Evolutionary conservation across 495 filamentous ascomycete genomes (phyloP).

Genomic region (Aspergillus baeticus): DNA sequence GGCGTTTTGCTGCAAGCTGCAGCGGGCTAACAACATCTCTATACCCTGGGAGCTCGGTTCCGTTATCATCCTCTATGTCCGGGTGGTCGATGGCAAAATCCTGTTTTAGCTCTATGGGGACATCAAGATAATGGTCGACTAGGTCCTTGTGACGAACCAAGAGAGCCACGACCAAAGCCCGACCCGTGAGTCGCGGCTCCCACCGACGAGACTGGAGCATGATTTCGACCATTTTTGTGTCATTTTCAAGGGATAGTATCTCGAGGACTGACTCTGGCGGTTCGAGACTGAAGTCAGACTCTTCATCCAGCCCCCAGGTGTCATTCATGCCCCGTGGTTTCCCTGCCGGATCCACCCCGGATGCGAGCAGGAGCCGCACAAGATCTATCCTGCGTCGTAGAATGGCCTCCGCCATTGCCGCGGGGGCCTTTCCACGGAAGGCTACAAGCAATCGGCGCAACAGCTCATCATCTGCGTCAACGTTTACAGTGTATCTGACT

Average conservation of each 20-base stretch:
- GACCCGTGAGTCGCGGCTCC: not conserved
- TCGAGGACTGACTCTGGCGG: not conserved
- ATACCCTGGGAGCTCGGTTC: not conserved
- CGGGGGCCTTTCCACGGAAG: not conserved
- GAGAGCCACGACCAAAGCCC: not conserved
- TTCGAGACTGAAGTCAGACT: not conserved
- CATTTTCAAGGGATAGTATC: not conserved
- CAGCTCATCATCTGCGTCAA: not conserved
- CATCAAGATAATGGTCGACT: not conserved
- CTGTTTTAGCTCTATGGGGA: not conserved
- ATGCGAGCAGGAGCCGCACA: not conserved
- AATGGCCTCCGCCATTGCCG: not conserved
- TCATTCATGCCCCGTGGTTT: not conserved
- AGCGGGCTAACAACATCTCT: not conserved
- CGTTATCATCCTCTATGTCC: not conserved
- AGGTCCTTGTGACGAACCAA: not conserved
- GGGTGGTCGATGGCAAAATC: not conserved
- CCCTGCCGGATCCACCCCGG: not conserved
- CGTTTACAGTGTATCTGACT: not conserved
- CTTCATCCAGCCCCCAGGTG: not conserved
- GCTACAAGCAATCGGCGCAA: not conserved
- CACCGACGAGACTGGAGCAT: not conserved
- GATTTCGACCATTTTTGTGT: not conserved
- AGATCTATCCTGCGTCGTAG: not conserved
- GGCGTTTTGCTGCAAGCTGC: not conserved